Evolutionary conservation across 257 asterid genomes (phyloP).

Genomic region (Solanum clarkiae): DNA sequence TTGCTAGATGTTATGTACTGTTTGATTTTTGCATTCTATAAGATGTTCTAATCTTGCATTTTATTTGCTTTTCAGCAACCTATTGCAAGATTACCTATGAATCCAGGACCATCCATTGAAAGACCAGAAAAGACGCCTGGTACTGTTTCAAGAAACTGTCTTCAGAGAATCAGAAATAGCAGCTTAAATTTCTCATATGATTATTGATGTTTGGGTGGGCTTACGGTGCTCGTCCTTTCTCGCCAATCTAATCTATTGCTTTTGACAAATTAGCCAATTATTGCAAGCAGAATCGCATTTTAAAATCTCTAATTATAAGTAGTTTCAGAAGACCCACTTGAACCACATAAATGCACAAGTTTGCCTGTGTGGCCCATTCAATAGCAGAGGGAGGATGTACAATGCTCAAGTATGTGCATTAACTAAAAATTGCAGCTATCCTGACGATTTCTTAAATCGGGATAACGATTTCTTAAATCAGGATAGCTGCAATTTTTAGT

Average conservation of each 20-base stretch:
- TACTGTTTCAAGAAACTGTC: slow-evolving; percentile 7
- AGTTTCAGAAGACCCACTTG: not conserved
- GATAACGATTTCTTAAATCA: too few species aligned
- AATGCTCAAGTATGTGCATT: not conserved
- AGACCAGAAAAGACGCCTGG: slow-evolving; percentile 62
- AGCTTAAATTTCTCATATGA: not conserved
- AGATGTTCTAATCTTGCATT: not conserved
- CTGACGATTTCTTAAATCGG: too few species aligned
- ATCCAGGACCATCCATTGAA: slow-evolving; percentile 49
- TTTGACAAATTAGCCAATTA: not conserved
- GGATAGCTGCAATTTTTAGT: not conserved
- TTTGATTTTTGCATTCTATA: not conserved
- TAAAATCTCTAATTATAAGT: not conserved
- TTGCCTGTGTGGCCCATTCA: too few species aligned
- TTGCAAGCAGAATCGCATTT: not conserved
- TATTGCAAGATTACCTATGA: slow-evolving; percentile 40
- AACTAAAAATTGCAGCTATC: not conserved
- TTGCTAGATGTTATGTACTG: not conserved
- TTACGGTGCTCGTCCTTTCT: not conserved
- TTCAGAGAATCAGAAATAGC: not conserved
- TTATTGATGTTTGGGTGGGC: not conserved
- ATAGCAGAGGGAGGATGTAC: not conserved
- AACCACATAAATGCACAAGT: not conserved
- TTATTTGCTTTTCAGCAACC: slow-evolving; percentile 34
- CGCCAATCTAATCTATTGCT: not conserved